phyloP scores from a whole-genome alignment of 768 basidiomycete species.

The Rhizopogon vinicolor region DNA sequence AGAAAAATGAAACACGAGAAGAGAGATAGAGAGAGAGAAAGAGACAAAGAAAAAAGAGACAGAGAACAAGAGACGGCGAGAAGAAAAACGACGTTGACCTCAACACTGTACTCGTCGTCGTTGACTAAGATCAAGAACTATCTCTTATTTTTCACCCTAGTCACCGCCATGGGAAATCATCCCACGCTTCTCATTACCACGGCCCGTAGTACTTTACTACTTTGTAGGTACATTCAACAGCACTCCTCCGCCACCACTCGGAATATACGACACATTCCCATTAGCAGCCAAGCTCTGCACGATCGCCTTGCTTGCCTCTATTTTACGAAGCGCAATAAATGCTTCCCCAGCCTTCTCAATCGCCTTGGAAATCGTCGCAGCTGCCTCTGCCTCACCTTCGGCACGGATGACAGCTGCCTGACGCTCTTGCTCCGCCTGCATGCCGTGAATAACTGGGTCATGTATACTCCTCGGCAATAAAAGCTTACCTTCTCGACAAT shows the following conservation, averaged over 20 bases:
- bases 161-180: constrained; percentile 22
- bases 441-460: constrained; percentile 14
- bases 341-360: constrained; percentile 94
- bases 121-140: constrained; percentile 18
- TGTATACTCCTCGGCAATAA: not conserved
- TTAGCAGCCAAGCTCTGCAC: constrained; percentile 77
- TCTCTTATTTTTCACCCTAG: constrained; percentile 10
- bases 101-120: constrained; percentile 19
- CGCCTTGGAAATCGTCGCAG: constrained; percentile 85
- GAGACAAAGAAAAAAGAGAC: constrained; percentile 21
- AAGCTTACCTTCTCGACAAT: constrained; percentile 89
- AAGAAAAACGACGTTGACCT: constrained; percentile 16
- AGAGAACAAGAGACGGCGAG: constrained; percentile 28
- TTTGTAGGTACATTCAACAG: constrained; percentile 76
- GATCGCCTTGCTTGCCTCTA: constrained; percentile 98
- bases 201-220: constrained; percentile 1
- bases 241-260: constrained; percentile 74
- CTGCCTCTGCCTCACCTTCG: constrained; percentile 98
- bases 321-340: constrained; percentile 91
- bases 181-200: constrained; percentile 7
- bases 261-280: constrained; percentile 87
- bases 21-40: constrained; percentile 24
- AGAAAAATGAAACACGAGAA: constrained; percentile 29
- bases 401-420: constrained; percentile 98
- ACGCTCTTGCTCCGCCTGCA: constrained; percentile 95